Conservation (phyloP, 176 grass and related monocot species). For the Calamus simplicifolius region DNA sequence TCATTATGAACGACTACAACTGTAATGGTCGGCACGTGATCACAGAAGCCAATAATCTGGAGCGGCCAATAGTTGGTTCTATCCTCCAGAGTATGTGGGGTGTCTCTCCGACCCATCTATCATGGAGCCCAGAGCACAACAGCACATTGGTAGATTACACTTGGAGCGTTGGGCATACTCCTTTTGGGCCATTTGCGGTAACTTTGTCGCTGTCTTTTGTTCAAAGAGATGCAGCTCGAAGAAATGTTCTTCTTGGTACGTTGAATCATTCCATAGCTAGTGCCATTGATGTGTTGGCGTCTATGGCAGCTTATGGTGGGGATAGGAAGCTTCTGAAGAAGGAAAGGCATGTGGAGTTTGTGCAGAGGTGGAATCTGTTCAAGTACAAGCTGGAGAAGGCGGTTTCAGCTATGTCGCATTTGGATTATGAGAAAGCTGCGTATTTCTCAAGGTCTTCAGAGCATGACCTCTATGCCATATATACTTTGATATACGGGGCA, state of each 20-base stretch:
- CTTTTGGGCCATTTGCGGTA: slow-evolving; percentile 86
- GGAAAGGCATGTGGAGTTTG: slow-evolving; percentile 75
- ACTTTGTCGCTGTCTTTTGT: slow-evolving; percentile 88
- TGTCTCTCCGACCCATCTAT: slow-evolving; percentile 63
- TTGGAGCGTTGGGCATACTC: slow-evolving; percentile 83
- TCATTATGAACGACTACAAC: slow-evolving; percentile 80
- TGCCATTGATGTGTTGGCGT: slow-evolving; percentile 54
- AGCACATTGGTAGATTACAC: slow-evolving; percentile 70
- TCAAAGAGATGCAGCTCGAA: slow-evolving; percentile 77
- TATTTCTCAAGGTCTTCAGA: slow-evolving; percentile 71
- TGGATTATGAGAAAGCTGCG: slow-evolving; percentile 93
- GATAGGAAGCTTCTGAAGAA: slow-evolving; percentile 74
- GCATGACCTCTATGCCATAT: slow-evolving; percentile 83
- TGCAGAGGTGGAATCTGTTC: slow-evolving; percentile 92
- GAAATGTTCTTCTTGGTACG: slow-evolving; percentile 79
- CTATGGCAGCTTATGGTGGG: slow-evolving; percentile 68
- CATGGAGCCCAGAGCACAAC: slow-evolving; percentile 71
- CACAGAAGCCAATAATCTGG: slow-evolving; percentile 64
- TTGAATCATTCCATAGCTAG: slow-evolving; percentile 81
- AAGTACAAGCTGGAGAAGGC: slow-evolving; percentile 86
- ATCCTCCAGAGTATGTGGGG: slow-evolving; percentile 97
- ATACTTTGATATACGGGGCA: slow-evolving; percentile 70
- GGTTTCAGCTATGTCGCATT: slow-evolving; percentile 66
- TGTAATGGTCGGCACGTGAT: slow-evolving; percentile 89
- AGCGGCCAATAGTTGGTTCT: slow-evolving; percentile 68